Base-by-base conservation (phyloP, 371 early-diverging fungal genomes). In the Coemansia sp. region DNA sequence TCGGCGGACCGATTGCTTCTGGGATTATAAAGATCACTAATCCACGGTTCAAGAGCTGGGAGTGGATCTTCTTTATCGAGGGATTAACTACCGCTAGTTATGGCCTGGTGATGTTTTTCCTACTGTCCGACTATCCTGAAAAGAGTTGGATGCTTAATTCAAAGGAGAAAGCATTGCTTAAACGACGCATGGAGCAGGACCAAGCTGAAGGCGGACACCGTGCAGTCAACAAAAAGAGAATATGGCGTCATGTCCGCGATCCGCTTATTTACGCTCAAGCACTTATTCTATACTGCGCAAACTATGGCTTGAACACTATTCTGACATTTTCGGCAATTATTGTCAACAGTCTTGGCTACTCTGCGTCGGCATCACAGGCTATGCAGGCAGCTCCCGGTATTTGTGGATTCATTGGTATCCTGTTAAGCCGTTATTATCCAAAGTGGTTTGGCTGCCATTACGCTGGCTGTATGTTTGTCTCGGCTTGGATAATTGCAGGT, bases 251-350 rank as follows among this genome's bases (percentile, higher is more conserved):
- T 24, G 69, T 67, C 0, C 4, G 37, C 3, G 76, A 73, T 31
- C 70, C 72, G 42, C 67, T 80, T 7, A 42, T 76, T 26, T 78
- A 80, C 47, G n/a, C 64, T 6, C 71, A 63, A 37, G 76, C 68
- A 29, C 71, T 73, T 14, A 59, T 79, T 31, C 66, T 68, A 26
- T 67, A 59, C 45, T 56, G 66, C 42, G 69, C 66, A 2, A 64
- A 71, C 37, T 69, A 79, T 57, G 86, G 88, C 57, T 78, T 87
- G 14, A 86, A 84, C 8, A 89, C 89, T 4, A 82, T 88, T 21
- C 85, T 87, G 75, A 85, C 87, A 22, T 92, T 88, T 68, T 72
- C 90, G 54, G 88, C 92, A 1, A 88, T 88, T 55, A 87, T 92
- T 51, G 87, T 91, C 69, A 80, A 81, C 26, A 81, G 84, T 13